Evolutionary conservation across 1,284 basidiomycete genomes (phyloP).

Genomic region (Pseudozyma thailandica): DNA sequence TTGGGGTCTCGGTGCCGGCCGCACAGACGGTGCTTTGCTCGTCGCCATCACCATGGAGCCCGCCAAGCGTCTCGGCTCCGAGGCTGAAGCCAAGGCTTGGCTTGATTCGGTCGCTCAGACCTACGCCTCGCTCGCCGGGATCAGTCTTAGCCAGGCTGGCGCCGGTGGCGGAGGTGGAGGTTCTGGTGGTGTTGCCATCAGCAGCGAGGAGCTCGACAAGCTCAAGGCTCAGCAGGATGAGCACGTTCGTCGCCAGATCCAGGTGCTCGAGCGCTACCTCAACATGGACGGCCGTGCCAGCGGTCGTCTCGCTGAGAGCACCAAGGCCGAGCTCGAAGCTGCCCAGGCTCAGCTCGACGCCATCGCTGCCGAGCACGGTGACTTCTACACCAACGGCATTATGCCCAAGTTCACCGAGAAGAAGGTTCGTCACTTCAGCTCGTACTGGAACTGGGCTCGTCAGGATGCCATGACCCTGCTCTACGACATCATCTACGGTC

Average conservation of each 20-base stretch:
- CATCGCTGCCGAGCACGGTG: constrained; percentile 88
- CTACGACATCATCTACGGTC: constrained; percentile 79
- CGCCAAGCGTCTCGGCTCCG: constrained; percentile 88
- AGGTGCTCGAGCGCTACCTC: constrained; percentile 95
- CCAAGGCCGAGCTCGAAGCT: constrained; percentile 78
- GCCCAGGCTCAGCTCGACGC: constrained; percentile 88
- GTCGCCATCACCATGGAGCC: constrained; percentile 92
- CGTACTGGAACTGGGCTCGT: constrained; percentile 98
- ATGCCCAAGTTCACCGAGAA: constrained; percentile 91
- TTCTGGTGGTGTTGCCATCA: constrained; percentile 76
- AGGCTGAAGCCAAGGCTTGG: constrained; percentile 92
- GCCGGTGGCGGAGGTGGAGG: constrained; percentile 74
- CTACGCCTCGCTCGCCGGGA: constrained; percentile 88
- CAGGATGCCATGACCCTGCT: constrained; percentile 95
- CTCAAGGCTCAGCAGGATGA: constrained; percentile 92
- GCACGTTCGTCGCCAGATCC: constrained; percentile 91
- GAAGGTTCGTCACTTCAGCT: constrained; percentile 97
- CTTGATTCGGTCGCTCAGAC: constrained; percentile 83
- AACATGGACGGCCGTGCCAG: constrained; percentile 90
- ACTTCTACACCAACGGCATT: constrained; percentile 91
- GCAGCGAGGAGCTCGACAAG: constrained; percentile 97
- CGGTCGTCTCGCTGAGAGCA: constrained; percentile 85
- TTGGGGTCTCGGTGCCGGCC: constrained; percentile 87
- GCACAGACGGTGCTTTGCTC: constrained; percentile 89
- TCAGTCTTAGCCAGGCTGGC: constrained; percentile 74